Conservation (phyloP, 495 filamentous ascomycete genomes). For the Penicillium arizonense region DNA sequence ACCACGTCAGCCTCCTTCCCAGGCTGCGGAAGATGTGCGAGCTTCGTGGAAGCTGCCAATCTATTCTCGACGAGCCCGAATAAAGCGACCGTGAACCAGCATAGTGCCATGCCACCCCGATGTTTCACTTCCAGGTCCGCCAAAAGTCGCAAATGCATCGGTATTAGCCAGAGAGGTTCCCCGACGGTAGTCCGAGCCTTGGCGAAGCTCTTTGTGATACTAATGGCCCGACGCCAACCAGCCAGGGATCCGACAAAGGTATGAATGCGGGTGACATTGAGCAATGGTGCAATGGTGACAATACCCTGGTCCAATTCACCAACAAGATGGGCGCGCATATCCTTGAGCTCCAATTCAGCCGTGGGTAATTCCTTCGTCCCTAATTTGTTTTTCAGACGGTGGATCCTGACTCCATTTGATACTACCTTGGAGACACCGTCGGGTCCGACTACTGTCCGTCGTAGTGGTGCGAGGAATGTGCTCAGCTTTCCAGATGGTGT, state of each 20-base stretch:
- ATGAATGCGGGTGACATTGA: slow-evolving; percentile 69
- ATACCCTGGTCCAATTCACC: slow-evolving; percentile 64
- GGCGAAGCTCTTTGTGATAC: slow-evolving; percentile 58
- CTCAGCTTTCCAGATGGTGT: slow-evolving; percentile 54
- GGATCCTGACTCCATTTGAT: slow-evolving; percentile 63
- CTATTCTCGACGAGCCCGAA: slow-evolving; percentile 51
- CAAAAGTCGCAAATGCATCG: slow-evolving; percentile 61
- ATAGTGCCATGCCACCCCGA: slow-evolving; percentile 56
- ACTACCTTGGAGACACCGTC: slow-evolving; percentile 25
- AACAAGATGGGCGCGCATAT: slow-evolving; percentile 63
- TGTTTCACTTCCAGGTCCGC: slow-evolving; percentile 54
- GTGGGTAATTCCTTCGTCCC: slow-evolving; percentile 69
- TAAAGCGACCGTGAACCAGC: slow-evolving; percentile 59
- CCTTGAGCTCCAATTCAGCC: slow-evolving; percentile 64
- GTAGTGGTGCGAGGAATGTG: slow-evolving; percentile 67
- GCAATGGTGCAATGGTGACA: slow-evolving; percentile 60
- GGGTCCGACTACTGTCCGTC: slow-evolving; percentile 34
- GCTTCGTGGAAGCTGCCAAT: slow-evolving; percentile 9
- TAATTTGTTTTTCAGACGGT: slow-evolving; percentile 67
- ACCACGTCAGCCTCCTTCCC: slow-evolving; percentile 41
- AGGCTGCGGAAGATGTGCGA: slow-evolving; percentile 25
- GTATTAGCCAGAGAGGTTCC: slow-evolving; percentile 50
- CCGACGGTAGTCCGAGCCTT: slow-evolving; percentile 52
- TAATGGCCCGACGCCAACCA: slow-evolving; percentile 59
- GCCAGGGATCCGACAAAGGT: slow-evolving; percentile 56